Evolutionary conservation across 2,329 filamentous ascomycete species (phyloP).

Genomic region (Beauveria asiatica): DNA sequence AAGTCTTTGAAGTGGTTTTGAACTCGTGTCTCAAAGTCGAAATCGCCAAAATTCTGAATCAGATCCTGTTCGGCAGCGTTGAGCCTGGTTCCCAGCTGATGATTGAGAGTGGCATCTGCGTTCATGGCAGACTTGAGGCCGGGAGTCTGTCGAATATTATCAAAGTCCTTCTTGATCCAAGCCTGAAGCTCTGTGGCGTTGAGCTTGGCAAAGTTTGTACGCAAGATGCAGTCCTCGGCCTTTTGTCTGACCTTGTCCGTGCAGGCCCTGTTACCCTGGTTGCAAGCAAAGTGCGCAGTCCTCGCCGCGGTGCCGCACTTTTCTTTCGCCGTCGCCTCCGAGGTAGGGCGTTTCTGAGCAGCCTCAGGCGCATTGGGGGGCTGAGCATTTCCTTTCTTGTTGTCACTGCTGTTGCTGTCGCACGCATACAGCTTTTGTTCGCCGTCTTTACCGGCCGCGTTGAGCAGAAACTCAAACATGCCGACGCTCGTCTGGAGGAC

Average conservation of each 20-base stretch:
- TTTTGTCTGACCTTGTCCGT: neutral
- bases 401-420: too few relatives aligned
- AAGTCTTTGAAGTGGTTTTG: neutral
- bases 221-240: neutral
- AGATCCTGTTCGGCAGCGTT: neutral
- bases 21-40: neutral
- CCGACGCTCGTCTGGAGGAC: constrained; percentile 37
- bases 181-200: neutral
- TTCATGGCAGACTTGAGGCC: neutral
- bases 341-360: neutral
- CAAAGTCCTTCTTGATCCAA: neutral
- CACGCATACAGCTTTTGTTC: constrained; percentile 13
- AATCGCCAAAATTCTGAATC: neutral
- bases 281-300: neutral
- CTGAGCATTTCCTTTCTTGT: too few relatives aligned
- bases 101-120: neutral
- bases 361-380: neutral
- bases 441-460: constrained; percentile 18
- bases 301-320: neutral
- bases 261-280: neutral
- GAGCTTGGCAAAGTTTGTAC: neutral
- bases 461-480: constrained; percentile 37
- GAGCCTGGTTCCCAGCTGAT: neutral
- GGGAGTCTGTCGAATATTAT: neutral
- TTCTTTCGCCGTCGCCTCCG: neutral